Percentiles rank a stretch among this genome's conserved stretches.
These are phyloP conservation scores for Phoma sp. DNA, from an alignment of 2,329 filamentous ascomycete species.

Conservation along the genomic window DNA sequence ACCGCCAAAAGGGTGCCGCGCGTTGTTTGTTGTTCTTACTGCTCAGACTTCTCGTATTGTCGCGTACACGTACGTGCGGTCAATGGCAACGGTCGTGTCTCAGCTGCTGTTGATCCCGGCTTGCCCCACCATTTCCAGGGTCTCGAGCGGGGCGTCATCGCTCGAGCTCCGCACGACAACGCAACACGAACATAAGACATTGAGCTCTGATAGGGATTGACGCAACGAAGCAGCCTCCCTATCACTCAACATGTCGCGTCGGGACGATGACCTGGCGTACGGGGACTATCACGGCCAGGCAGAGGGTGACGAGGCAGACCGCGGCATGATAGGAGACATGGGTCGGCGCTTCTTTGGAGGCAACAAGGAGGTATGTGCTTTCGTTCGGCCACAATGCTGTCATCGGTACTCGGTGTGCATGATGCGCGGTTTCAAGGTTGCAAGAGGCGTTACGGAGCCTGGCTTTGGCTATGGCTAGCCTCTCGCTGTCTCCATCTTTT, in stretches of 20 bases:
- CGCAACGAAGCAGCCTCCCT: neutral
- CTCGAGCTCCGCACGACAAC: neutral
- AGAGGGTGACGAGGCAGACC: slow-evolving; percentile 52
- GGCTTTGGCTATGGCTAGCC: slow-evolving; percentile 14
- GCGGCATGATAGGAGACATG: slow-evolving; percentile 61
- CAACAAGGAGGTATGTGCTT: slow-evolving; percentile 40
- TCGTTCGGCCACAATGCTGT: slow-evolving; percentile 25
- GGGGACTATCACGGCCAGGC: slow-evolving; percentile 56
- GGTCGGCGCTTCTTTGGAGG: slow-evolving; percentile 54
- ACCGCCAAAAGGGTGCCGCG: neutral
- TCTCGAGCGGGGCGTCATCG: slow-evolving; percentile 11
- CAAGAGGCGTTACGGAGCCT: slow-evolving; percentile 18
- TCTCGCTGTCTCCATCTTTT: slow-evolving; percentile 8
- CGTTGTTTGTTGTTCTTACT: neutral
- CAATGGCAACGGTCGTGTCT: slow-evolving; percentile 10
- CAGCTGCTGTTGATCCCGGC: slow-evolving; percentile 9
- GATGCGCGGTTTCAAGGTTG: slow-evolving; percentile 18
- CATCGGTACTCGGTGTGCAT: slow-evolving; percentile 21
- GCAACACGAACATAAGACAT: neutral
- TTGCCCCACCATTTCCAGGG: slow-evolving; percentile 13
- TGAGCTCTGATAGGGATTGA: neutral
- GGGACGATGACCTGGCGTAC: slow-evolving; percentile 62
- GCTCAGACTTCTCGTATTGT: neutral
- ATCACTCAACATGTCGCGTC: slow-evolving; percentile 35
- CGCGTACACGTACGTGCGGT: neutral